Evolutionary conservation across 179 eudicot species (phyloP).

Genomic region (Vitellaria paradoxa): DNA sequence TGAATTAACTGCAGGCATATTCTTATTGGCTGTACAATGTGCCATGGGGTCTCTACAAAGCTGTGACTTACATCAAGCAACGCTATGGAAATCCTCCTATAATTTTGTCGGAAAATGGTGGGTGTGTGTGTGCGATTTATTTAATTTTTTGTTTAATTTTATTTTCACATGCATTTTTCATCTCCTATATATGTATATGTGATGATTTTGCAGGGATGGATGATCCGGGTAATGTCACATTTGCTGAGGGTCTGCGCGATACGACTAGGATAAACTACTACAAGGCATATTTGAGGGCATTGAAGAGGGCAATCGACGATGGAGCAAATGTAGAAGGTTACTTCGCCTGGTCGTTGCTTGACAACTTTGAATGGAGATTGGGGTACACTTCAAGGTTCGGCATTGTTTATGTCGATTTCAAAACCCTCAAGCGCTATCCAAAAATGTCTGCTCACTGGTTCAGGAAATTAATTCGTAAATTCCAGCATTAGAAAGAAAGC

Average conservation of each 20-base stretch:
- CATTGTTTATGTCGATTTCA: constrained; percentile 77
- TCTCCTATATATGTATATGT: not conserved
- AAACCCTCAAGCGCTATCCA: constrained; percentile 70
- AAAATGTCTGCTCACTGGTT: constrained; percentile 92
- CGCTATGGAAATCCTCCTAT: constrained; percentile 73
- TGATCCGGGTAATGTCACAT: constrained; percentile 70
- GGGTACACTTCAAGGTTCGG: constrained; percentile 89
- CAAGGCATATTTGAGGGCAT: constrained; percentile 50
- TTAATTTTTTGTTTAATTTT: not conserved
- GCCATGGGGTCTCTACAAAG: constrained; percentile 91
- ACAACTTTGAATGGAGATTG: constrained; percentile 79
- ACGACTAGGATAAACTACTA: constrained; percentile 69
- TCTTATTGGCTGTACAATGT: constrained; percentile 89
- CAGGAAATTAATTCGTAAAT: constrained; percentile 42
- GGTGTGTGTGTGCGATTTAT: constrained; percentile 22
- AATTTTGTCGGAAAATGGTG: constrained; percentile 70
- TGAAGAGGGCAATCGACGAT: constrained; percentile 66
- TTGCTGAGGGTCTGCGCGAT: constrained; percentile 54
- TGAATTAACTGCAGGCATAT: constrained; percentile 45
- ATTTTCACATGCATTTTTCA: not conserved
- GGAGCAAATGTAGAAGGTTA: constrained; percentile 85
- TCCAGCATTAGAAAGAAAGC: constrained; percentile 23
- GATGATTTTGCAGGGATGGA: constrained; percentile 69
- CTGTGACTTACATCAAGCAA: constrained; percentile 70
- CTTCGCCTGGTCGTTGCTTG: constrained; percentile 86